Conservation (phyloP, 2,329 filamentous ascomycete genomes). For the Colletotrichum sojae region DNA sequence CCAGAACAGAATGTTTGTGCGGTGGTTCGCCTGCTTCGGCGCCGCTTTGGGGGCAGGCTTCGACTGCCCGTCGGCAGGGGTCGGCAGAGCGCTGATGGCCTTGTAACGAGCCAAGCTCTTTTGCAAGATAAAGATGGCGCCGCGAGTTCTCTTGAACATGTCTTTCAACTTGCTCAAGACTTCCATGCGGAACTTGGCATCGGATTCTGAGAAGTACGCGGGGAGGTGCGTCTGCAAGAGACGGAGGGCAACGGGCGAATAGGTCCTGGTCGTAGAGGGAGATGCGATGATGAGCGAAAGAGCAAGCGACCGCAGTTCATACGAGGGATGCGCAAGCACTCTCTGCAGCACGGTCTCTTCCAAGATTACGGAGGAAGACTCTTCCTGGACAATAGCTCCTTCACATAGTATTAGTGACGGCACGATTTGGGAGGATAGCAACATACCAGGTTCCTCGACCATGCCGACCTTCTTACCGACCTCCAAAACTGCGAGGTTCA, state of each 20-base stretch:
- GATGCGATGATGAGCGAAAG: conserved; percentile 86
- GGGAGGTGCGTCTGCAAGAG: conserved; percentile 77
- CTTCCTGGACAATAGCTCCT: conserved; percentile 30
- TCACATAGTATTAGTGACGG: background rate
- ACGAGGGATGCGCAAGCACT: conserved; percentile 69
- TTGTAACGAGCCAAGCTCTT: conserved; percentile 52
- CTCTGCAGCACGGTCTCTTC: conserved; percentile 62
- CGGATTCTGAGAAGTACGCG: conserved; percentile 84
- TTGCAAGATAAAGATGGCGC: conserved; percentile 71
- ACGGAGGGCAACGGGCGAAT: conserved; percentile 73
- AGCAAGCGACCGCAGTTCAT: conserved; percentile 82
- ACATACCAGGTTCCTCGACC: conserved; percentile 75
- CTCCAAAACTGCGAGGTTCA: conserved; percentile 78
- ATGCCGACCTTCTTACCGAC: conserved; percentile 79
- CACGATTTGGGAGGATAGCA: conserved; percentile 17
- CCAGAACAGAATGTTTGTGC: conserved; percentile 55
- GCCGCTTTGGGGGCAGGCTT: conserved; percentile 26
- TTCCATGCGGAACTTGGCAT: conserved; percentile 89
- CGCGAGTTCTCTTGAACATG: conserved; percentile 82
- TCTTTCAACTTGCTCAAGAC: conserved; percentile 81
- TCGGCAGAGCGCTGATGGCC: conserved; percentile 19
- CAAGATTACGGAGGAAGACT: conserved; percentile 49
- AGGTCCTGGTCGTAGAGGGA: conserved; percentile 79
- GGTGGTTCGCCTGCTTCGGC: conserved; percentile 44
- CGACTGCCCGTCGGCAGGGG: conserved; percentile 24